Evolutionary conservation across 345 rosid genomes (phyloP).

Genomic region (Ricinus communis): DNA sequence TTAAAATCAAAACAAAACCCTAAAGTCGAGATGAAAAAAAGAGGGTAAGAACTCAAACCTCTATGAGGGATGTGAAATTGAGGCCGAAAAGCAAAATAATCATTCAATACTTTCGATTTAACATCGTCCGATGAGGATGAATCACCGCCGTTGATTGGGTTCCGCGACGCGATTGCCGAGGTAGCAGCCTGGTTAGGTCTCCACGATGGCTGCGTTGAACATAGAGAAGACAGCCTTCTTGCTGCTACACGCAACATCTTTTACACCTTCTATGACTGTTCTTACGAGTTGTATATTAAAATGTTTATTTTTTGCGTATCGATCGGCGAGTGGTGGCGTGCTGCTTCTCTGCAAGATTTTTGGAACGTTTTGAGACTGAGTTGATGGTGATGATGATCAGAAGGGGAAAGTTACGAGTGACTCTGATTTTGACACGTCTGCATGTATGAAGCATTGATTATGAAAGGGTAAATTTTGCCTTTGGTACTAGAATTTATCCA

Average conservation of each 20-base stretch:
- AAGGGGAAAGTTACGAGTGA: neutral
- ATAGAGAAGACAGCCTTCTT: conserved; percentile 45
- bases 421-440: conserved; percentile 14
- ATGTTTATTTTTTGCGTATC: too few relatives aligned
- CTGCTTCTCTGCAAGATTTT: conserved; percentile 6
- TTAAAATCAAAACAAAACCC: neutral
- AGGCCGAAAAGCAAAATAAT: conserved; percentile 19
- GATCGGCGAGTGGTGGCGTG: neutral
- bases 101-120: conserved; percentile 28
- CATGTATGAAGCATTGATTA: too few relatives aligned
- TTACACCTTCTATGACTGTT: neutral
- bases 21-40: too few relatives aligned
- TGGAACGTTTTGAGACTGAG: neutral
- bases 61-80: conserved; percentile 37
- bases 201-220: conserved; percentile 36
- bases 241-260: conserved; percentile 48
- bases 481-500: too few relatives aligned
- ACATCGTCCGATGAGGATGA: conserved; percentile 28
- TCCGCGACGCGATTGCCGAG: conserved; percentile 18
- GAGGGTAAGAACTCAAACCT: conserved; percentile 51
- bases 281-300: neutral
- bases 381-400: neutral
- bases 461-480: too few relatives aligned
- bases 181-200: conserved; percentile 33
- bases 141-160: conserved; percentile 28